A percentile compares a stretch with the other conserved stretches of the same genome.
phyloP scores from a whole-genome alignment of 1,284 basidiomycete species.

The Cutaneotrichosporon dermatis region DNA sequence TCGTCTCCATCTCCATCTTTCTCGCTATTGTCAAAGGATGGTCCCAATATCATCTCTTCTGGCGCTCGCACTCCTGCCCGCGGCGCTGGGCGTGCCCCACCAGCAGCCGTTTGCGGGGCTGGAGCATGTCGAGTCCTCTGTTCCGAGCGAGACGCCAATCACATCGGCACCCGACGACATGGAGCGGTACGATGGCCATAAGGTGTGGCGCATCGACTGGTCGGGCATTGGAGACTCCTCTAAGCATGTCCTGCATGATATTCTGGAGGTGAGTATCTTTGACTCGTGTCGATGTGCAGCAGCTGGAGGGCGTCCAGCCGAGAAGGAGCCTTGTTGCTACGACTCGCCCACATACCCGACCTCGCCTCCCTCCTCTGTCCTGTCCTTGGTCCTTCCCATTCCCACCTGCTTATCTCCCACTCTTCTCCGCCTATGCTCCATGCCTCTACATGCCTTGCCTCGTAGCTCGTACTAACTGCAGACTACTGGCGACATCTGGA shows the following conservation, averaged over 20 bases:
- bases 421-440: not conserved
- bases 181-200: constrained; percentile 30
- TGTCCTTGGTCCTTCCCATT: no score
- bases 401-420: no score
- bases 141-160: not conserved
- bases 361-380: no score
- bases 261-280: constrained; percentile 24
- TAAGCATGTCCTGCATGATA: constrained; percentile 16
- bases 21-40: not conserved
- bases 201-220: constrained; percentile 36
- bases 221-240: not conserved
- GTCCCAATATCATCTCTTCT: constrained; percentile 1
- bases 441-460: not conserved
- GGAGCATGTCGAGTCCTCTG: not conserved
- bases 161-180: not conserved
- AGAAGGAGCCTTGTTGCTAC: no score
- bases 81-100: not conserved
- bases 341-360: no score
- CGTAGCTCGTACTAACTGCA: not conserved
- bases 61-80: not conserved
- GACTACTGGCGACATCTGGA: constrained; percentile 39
- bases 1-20: not conserved
- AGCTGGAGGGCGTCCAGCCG: no score
- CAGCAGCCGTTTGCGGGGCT: not conserved
- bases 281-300: no score